Percentiles rank a stretch among this genome's conserved stretches.
Evolutionary conservation across 1,284 basidiomycete species (phyloP).

Genomic region (Tylopilus sp.): DNA sequence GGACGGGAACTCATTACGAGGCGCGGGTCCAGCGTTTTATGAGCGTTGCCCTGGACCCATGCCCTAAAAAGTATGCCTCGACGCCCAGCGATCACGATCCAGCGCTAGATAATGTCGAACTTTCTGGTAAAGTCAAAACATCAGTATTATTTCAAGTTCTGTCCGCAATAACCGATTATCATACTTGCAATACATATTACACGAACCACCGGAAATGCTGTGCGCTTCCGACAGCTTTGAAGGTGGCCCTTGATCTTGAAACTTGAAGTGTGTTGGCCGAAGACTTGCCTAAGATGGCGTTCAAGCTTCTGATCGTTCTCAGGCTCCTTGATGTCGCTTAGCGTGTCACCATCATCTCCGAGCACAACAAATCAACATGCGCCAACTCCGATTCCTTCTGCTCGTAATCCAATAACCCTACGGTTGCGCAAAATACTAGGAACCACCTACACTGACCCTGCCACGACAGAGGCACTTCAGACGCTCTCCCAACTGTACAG

Average conservation of each 20-base stretch:
- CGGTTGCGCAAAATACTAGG: slow-evolving; percentile 92
- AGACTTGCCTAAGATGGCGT: too few species aligned
- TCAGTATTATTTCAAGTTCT: too few species aligned
- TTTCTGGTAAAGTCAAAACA: too few species aligned
- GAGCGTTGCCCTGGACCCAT: too few species aligned
- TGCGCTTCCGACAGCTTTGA: background rate
- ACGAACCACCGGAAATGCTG: background rate
- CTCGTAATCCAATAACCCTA: slow-evolving; percentile 78
- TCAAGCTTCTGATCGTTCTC: too few species aligned
- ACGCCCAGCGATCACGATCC: too few species aligned
- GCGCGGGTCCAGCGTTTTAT: background rate
- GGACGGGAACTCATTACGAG: background rate
- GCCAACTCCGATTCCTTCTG: slow-evolving; percentile 4
- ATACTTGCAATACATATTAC: background rate
- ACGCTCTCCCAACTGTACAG: slow-evolving; percentile 86
- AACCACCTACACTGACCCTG: slow-evolving; percentile 85
- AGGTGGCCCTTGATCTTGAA: background rate
- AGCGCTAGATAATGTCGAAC: too few species aligned
- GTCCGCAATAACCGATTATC: too few species aligned
- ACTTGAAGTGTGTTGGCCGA: too few species aligned
- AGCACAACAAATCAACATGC: slow-evolving; percentile 19
- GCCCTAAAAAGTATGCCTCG: too few species aligned
- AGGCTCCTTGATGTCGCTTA: slow-evolving; percentile 21
- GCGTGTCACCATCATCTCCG: slow-evolving; percentile 8
- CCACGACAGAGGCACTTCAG: slow-evolving; percentile 83